phyloP scores from a whole-genome alignment of 768 basidiomycete species.

The Lepiota subincarnata region DNA sequence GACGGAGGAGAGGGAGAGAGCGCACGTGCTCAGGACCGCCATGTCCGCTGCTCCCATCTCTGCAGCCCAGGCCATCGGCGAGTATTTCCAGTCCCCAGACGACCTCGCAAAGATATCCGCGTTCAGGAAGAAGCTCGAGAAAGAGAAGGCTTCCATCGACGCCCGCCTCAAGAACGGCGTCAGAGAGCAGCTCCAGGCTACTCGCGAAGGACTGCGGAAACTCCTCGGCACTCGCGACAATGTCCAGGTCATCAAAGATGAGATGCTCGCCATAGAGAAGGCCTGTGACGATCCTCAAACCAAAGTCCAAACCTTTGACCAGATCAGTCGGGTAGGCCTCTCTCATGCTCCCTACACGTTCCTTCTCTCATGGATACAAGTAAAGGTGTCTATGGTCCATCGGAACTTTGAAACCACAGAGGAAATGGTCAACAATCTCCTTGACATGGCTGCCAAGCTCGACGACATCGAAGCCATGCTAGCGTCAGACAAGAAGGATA shows the following conservation, averaged over 20 bases:
- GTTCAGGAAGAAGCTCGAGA: constrained; percentile 91
- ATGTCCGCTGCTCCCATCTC: constrained; percentile 60
- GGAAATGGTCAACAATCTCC: constrained; percentile 90
- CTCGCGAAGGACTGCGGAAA: constrained; percentile 81
- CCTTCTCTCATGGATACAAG: constrained; percentile 1
- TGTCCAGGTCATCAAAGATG: constrained; percentile 80
- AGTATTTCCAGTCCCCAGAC: constrained; percentile 90
- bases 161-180: constrained; percentile 86
- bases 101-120: constrained; percentile 86
- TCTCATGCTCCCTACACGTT: neutral
- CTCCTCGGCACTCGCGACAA: constrained; percentile 72
- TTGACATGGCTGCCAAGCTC: constrained; percentile 88
- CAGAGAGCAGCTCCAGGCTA: constrained; percentile 89
- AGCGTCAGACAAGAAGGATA: constrained; percentile 65
- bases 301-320: constrained; percentile 84
- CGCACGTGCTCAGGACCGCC: neutral
- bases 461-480: constrained; percentile 78
- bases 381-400: constrained; percentile 91
- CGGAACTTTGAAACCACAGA: constrained; percentile 93
- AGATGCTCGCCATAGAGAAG: constrained; percentile 77
- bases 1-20: neutral
- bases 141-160: constrained; percentile 94
- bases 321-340: constrained; percentile 82
- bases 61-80: constrained; percentile 81
- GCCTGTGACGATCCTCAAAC: constrained; percentile 73